Evolutionary conservation across 306 rosid species (phyloP).

Genomic region (Pterocarpus macrocarpus): DNA sequence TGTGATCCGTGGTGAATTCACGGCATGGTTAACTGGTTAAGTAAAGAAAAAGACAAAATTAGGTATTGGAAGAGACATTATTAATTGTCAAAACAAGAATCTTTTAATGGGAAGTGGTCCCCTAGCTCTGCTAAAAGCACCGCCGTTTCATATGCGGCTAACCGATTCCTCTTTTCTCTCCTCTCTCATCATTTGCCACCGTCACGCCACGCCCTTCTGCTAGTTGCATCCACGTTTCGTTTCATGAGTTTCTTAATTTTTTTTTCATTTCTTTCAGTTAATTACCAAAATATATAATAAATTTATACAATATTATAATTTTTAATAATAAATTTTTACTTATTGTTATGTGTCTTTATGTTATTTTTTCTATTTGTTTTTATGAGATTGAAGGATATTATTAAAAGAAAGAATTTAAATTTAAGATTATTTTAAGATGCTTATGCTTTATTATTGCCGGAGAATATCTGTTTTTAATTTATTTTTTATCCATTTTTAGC

Average conservation of each 20-base stretch:
- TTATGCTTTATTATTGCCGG: too few species aligned
- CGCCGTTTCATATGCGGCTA: constrained; percentile 71
- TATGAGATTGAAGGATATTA: too few species aligned
- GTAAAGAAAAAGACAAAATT: neutral
- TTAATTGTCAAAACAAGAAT: constrained; percentile 42
- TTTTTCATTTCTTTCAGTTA: neutral
- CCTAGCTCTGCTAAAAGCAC: constrained; percentile 50
- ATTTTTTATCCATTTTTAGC: neutral
- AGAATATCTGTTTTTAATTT: too few species aligned
- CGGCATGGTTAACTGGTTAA: neutral
- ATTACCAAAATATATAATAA: neutral
- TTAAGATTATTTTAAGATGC: too few species aligned
- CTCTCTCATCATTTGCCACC: constrained; percentile 47
- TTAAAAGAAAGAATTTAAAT: too few species aligned
- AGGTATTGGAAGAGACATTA: neutral
- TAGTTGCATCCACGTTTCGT: constrained; percentile 44
- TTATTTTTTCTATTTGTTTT: too few species aligned
- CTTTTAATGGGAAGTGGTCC: constrained; percentile 49
- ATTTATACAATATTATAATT: too few species aligned
- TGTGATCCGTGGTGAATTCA: neutral
- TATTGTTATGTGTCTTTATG: too few species aligned
- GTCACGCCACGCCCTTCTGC: constrained; percentile 50
- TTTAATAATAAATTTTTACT: too few species aligned
- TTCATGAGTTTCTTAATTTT: neutral
- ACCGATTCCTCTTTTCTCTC: constrained; percentile 50